phyloP scores from a whole-genome alignment of 495 filamentous ascomycete species.

The Penicillium coprophilum region DNA sequence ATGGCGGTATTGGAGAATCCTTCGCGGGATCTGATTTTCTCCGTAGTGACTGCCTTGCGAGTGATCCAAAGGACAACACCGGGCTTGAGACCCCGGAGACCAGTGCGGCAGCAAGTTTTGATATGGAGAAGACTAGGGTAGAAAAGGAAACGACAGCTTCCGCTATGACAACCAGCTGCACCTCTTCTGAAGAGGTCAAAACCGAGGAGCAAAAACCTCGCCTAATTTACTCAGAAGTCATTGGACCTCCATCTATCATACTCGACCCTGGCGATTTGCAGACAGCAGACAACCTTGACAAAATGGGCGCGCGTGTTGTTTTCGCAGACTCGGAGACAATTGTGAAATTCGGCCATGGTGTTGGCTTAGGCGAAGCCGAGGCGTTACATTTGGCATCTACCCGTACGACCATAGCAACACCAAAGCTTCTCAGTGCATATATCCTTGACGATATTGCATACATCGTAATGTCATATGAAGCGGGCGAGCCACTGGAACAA shows the following conservation, averaged over 20 bases:
- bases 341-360: neutral
- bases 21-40: neutral
- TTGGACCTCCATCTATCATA: neutral
- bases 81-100: neutral
- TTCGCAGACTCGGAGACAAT: neutral
- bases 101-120: neutral
- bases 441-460: neutral
- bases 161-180: neutral
- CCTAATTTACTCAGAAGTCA: neutral
- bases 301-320: neutral
- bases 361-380: neutral
- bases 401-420: neutral
- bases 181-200: neutral
- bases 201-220: neutral
- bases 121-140: neutral
- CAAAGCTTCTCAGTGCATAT: conserved; percentile 1
- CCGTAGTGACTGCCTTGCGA: neutral
- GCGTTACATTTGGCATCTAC: neutral
- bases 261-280: neutral
- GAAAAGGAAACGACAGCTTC: neutral
- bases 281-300: neutral
- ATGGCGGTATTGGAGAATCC: neutral
- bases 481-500: neutral
- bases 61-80: neutral
- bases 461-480: neutral